Evolutionary conservation across 1,284 basidiomycete species (phyloP).

Genomic region (Ceratobasidium sp.): DNA sequence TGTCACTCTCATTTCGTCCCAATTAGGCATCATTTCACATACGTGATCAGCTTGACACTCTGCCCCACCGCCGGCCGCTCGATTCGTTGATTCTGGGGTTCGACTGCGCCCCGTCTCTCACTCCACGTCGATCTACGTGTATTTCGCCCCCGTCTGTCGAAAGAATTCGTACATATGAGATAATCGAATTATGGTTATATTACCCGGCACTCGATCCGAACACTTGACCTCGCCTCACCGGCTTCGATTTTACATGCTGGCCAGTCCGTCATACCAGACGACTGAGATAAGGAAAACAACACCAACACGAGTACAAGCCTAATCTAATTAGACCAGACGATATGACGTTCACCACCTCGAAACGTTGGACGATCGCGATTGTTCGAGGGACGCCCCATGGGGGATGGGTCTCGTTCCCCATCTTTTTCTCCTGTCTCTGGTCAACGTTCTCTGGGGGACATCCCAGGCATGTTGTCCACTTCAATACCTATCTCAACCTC

Average conservation of each 20-base stretch:
- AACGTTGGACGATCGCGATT: background rate
- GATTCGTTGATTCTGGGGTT: background rate
- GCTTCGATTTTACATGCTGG: background rate
- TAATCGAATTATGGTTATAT: no score
- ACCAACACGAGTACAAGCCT: no score
- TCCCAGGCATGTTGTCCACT: background rate
- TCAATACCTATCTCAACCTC: no score
- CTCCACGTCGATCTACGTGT: background rate
- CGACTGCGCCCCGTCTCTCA: background rate
- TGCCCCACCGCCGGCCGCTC: background rate
- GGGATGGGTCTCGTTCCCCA: background rate
- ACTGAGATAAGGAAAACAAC: background rate
- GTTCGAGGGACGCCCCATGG: background rate
- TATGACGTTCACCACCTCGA: background rate
- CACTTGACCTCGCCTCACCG: background rate
- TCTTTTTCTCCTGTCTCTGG: background rate
- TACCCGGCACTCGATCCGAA: background rate
- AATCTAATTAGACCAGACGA: background rate
- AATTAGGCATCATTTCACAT: background rate
- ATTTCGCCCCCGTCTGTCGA: background rate
- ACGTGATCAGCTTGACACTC: background rate
- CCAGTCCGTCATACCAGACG: background rate
- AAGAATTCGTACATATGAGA: no score
- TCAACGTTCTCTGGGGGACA: background rate
- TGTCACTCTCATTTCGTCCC: background rate